Evolutionary conservation across 2,329 filamentous ascomycete species (phyloP), one percentile per base, ranked within the genome.

Genomic region (Ciborinia camelliae): DNA sequence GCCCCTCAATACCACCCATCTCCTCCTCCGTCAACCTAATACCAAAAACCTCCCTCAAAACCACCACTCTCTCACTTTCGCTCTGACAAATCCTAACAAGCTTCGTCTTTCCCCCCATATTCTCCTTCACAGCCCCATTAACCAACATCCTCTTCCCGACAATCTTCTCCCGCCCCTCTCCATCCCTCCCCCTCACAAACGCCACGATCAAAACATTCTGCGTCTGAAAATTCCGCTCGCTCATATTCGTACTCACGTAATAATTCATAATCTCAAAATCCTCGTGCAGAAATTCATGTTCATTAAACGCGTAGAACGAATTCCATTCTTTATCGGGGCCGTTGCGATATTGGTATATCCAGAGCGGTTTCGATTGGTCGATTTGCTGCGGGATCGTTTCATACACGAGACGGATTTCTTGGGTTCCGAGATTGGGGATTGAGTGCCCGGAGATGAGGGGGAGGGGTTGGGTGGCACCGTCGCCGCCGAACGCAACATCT

Each of bases 401-500:
- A 45, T 78, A 77, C 30, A 82, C 73, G 7, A 88, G 76, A 0
- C 85, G 83, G 66, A 86, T 79, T 67, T 86, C 77, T 66, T 86
- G 82, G 2, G 81, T 79, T 14, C 82, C 83, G 77, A 72, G 85
- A 84, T 64, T 74, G 70, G 62, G 59, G n/a, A 51, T 35, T 10
- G 67, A 32, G 15, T 54, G 72, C 12, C 76, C 76, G 18, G 80
- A 76, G 26, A 78, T 72, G 1, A 90, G 76, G 1, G 80, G 81
- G 45, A 90, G 74, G 8, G 87, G 86, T 20, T 76, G 75, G 1
- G 83, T 87, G 3, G 86, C 79, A 9, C 84, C 83, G 70, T 87
- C 84, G 26, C 83, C 84, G 54, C 88, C 88, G 71, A 90, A 90
- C 5, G 82, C 85, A 14, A 87, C 84, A 72, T 90, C 88, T 12